phyloP scores from a whole-genome alignment of 208 protist genomes.

The Zelonia costaricensis region DNA sequence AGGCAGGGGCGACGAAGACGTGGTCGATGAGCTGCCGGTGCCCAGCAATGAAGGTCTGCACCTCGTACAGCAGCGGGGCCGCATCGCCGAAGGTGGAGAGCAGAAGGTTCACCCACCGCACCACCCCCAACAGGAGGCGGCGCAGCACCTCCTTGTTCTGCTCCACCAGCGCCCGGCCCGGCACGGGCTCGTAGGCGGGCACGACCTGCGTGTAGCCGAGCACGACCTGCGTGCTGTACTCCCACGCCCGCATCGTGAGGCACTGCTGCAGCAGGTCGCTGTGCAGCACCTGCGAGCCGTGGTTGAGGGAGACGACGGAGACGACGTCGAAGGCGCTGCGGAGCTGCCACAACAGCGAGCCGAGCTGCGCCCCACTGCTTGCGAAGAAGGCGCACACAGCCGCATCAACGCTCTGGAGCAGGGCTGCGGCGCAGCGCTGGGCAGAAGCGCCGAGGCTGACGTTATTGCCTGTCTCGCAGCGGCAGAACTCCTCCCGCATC shows the following conservation, averaged over 20 bases:
- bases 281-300: constrained; percentile 61
- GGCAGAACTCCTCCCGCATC: constrained; percentile 73
- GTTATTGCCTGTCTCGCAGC: constrained; percentile 11
- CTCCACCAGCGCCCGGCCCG: constrained; percentile 33
- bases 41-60: constrained; percentile 63
- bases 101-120: constrained; percentile 72
- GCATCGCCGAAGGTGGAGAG: constrained; percentile 56
- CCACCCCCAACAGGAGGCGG: constrained; percentile 47
- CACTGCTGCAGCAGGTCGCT: constrained; percentile 52
- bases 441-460: constrained; percentile 37
- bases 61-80: constrained; percentile 35
- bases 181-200: constrained; percentile 9
- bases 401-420: constrained; percentile 58
- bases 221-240: constrained; percentile 51
- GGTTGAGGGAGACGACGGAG: constrained; percentile 53
- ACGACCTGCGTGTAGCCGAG: constrained; percentile 42
- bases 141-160: constrained; percentile 69
- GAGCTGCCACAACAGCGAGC: constrained; percentile 44
- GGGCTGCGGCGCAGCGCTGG: constrained; percentile 46
- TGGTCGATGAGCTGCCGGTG: constrained; percentile 66
- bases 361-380: constrained; percentile 26
- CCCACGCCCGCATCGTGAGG: constrained; percentile 69
- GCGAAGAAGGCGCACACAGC: constrained; percentile 44
- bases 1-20: constrained; percentile 39
- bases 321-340: constrained; percentile 65